A percentile compares a stretch with the other conserved stretches of the same genome.
phyloP scores from a whole-genome alignment of 2,329 filamentous ascomycete species.

The Podosphaera xanthii region DNA sequence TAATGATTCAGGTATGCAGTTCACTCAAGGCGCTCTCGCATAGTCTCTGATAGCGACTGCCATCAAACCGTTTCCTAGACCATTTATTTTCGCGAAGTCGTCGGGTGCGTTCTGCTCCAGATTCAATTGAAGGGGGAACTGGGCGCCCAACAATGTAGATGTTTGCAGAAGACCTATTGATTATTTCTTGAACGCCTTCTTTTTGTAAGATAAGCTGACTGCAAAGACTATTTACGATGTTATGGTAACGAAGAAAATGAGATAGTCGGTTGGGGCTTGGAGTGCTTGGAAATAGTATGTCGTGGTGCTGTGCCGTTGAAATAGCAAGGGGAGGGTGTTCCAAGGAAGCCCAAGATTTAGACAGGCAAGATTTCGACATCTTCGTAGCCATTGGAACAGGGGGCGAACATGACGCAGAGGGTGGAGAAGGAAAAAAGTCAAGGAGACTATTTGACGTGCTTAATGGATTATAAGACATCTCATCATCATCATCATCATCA shows the following conservation, averaged over 20 bases:
- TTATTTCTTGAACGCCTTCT: constrained; percentile 6
- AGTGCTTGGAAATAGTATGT: not conserved
- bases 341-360: not conserved
- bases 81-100: constrained; percentile 8
- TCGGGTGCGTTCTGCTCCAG: constrained; percentile 4
- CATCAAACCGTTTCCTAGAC: constrained; percentile 11
- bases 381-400: not conserved
- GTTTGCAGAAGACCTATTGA: constrained; percentile 1
- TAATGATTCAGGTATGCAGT: constrained; percentile 3
- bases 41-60: constrained; percentile 9
- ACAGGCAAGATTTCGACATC: not conserved
- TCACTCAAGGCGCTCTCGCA: constrained; percentile 11
- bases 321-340: not conserved
- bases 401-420: not conserved
- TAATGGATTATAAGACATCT: not conserved
- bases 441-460: not conserved
- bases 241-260: constrained; percentile 6
- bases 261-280: not conserved
- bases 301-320: not conserved
- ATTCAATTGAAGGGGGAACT: not conserved
- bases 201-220: constrained; percentile 10
- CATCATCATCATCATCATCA: constrained; percentile 2
- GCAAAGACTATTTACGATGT: constrained; percentile 6
- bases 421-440: not conserved
- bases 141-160: too few species aligned